Conservation (phyloP, 2,329 filamentous ascomycete species). For the Ceratocystis harringtonii region DNA sequence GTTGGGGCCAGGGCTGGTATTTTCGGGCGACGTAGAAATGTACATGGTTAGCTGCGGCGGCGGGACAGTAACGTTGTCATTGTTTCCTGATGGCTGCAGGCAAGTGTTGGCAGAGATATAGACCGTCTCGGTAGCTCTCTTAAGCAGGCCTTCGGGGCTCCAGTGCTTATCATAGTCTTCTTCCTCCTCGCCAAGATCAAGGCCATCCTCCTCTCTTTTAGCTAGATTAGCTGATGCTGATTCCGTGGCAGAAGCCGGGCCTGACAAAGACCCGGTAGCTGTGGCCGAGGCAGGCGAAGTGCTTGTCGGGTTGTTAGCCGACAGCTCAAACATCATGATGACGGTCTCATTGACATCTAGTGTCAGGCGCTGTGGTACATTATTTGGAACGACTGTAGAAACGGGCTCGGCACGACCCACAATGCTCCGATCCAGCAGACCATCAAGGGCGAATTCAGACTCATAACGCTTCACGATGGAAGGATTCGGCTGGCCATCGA, state of each 20-base stretch:
- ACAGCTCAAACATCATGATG: slow-evolving; percentile 26
- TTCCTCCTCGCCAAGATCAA: slow-evolving; percentile 14
- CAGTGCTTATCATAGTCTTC: slow-evolving; percentile 18
- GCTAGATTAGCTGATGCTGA: not conserved
- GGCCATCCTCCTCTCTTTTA: slow-evolving; percentile 7
- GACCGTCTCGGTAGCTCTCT: slow-evolving; percentile 28
- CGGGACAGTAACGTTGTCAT: slow-evolving; percentile 3
- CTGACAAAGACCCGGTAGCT: not conserved
- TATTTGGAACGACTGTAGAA: slow-evolving; percentile 43
- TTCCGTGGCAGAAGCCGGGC: not conserved
- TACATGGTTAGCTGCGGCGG: slow-evolving; percentile 67
- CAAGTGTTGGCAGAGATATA: slow-evolving; percentile 84
- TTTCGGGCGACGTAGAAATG: slow-evolving; percentile 50
- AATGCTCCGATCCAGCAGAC: slow-evolving; percentile 43
- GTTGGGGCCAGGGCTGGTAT: slow-evolving; percentile 52
- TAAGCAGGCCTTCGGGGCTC: slow-evolving; percentile 10
- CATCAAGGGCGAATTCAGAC: slow-evolving; percentile 44
- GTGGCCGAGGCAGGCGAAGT: not conserved
- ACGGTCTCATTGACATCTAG: slow-evolving; percentile 47
- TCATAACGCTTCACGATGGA: slow-evolving; percentile 23
- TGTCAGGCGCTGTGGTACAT: slow-evolving; percentile 44
- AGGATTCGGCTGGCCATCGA: not conserved
- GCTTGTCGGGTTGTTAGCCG: slow-evolving; percentile 8
- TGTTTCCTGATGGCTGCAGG: slow-evolving; percentile 44
- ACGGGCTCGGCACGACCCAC: slow-evolving; percentile 44